Evolutionary conservation across 2,329 filamentous ascomycete genomes (phyloP).

Genomic region (Fusarium piperis): DNA sequence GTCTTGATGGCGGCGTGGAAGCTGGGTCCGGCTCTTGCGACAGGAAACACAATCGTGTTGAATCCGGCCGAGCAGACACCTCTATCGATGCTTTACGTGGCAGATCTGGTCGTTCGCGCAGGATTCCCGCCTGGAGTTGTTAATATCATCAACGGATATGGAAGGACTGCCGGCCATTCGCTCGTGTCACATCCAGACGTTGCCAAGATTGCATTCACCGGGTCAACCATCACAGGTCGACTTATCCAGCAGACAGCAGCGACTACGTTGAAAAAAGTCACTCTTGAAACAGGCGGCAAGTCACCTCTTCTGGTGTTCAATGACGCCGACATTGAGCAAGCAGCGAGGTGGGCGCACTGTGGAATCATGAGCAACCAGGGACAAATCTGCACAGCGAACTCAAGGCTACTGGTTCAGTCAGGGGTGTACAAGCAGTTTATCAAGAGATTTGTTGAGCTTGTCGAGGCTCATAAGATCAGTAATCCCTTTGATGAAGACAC

Average conservation of each 20-base stretch:
- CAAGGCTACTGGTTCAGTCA: not conserved
- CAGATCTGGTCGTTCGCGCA: not conserved
- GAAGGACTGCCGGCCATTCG: not conserved
- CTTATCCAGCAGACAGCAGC: not conserved
- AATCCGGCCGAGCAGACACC: not conserved
- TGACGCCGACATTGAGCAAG: not conserved
- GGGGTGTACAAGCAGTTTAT: not conserved
- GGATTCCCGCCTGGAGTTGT: not conserved
- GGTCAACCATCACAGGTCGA: not conserved
- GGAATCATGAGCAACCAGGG: slow-evolving; percentile 1
- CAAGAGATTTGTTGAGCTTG: not conserved
- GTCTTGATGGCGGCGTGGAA: not conserved
- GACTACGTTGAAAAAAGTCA: not conserved
- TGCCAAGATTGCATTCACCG: not conserved
- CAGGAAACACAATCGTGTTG: not conserved
- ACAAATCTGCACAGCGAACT: not conserved
- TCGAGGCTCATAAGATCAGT: not conserved
- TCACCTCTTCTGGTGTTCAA: not conserved
- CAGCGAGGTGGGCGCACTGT: not conserved
- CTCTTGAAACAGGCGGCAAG: not conserved
- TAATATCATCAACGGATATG: not conserved
- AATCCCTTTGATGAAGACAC: not conserved
- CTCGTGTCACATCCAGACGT: not conserved
- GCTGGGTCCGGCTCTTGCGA: not conserved
- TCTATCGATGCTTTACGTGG: not conserved